Conservation (phyloP, 805 yeast genomes). For the Yarrowia osloensis region DNA sequence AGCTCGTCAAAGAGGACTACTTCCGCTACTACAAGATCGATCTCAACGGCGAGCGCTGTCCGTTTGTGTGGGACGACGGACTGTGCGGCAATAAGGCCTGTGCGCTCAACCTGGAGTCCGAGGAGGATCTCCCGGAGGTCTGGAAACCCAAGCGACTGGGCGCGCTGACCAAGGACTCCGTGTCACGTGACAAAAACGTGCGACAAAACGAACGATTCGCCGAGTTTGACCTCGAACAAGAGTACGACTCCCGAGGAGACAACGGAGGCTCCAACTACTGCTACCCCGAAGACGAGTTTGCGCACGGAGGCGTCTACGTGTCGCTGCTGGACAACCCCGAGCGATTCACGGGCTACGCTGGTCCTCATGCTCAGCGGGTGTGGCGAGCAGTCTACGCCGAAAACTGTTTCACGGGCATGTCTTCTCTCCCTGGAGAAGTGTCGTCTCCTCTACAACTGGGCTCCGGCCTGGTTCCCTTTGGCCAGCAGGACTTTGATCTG, state of each 20-base stretch:
- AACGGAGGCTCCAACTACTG: constrained; percentile 41
- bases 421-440: constrained; percentile 23
- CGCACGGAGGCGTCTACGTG: constrained; percentile 62
- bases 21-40: constrained; percentile 87
- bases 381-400: constrained; percentile 93
- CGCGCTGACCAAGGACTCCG: constrained; percentile 46
- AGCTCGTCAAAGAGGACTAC: constrained; percentile 70
- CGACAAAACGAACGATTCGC: constrained; percentile 35
- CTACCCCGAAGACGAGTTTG: constrained; percentile 47
- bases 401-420: constrained; percentile 69
- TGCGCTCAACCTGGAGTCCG: constrained; percentile 84
- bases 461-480: constrained; percentile 33
- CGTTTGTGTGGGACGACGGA: constrained; percentile 81
- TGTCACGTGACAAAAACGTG: constrained; percentile 38
- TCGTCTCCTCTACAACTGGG: constrained; percentile 16
- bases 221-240: constrained; percentile 43
- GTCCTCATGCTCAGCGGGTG: constrained; percentile 84
- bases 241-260: constrained; percentile 40
- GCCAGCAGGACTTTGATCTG: constrained; percentile 34
- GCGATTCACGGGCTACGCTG: constrained; percentile 94
- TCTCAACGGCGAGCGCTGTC: constrained; percentile 68
- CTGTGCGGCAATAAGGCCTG: constrained; percentile 86
- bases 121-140: constrained; percentile 66
- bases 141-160: constrained; percentile 77
- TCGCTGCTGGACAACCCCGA: constrained; percentile 89